Conservation (phyloP, 768 basidiomycete genomes). For the Pisolithus tinctorius region DNA sequence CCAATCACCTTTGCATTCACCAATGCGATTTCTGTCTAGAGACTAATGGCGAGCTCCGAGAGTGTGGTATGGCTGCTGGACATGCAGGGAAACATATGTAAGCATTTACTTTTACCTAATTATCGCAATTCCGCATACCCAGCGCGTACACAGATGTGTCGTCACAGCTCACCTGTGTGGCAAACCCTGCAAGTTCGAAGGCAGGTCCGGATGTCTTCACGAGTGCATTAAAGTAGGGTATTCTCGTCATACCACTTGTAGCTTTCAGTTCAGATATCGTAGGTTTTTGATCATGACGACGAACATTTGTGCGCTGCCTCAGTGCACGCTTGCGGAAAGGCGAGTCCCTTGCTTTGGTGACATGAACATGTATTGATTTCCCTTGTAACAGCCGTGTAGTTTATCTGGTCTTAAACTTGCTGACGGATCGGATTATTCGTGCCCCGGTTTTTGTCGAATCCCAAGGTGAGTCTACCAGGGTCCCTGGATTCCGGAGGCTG, state of each 20-base stretch:
- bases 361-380: neutral
- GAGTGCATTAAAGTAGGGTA: slow-evolving; percentile 41
- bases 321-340: slow-evolving; percentile 46
- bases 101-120: slow-evolving; percentile 5
- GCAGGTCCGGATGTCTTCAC: slow-evolving; percentile 40
- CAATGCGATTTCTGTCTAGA: slow-evolving; percentile 34
- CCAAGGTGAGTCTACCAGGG: slow-evolving; percentile 25
- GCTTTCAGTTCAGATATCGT: neutral
- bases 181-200: slow-evolving; percentile 33
- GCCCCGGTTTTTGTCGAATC: slow-evolving; percentile 32
- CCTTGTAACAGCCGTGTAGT: slow-evolving; percentile 31
- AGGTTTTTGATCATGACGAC: slow-evolving; percentile 37
- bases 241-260: neutral
- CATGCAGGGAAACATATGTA: slow-evolving; percentile 46
- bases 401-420: slow-evolving; percentile 20
- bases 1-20: slow-evolving; percentile 36
- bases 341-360: slow-evolving; percentile 9
- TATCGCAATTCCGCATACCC: neutral
- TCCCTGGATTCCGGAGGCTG: neutral
- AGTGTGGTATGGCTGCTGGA: slow-evolving; percentile 41
- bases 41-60: slow-evolving; percentile 20
- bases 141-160: slow-evolving; percentile 33
- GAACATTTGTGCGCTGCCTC: slow-evolving; percentile 44
- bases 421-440: slow-evolving; percentile 27
- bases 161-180: slow-evolving; percentile 30